Base-by-base conservation (phyloP, 2,329 filamentous ascomycete species). In the Pyrenophora graminea region DNA sequence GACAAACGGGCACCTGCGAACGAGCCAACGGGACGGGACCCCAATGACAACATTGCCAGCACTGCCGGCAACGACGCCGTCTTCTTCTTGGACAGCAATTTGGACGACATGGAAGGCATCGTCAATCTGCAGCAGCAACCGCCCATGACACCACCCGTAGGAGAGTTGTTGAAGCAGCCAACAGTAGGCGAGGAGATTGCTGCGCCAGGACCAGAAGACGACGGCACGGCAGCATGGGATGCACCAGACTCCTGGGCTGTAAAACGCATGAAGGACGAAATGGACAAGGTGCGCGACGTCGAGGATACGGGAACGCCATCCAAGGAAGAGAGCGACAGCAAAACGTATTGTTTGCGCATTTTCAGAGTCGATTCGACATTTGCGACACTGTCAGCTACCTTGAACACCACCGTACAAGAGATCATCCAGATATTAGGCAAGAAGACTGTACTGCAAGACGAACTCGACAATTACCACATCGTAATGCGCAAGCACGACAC, bases 201-300 rank as follows among this genome's bases (percentile, higher is more conserved):
- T 13, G 69, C 73, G 21, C 61, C 61, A 2, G 23, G 23, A 48
- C 57, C 64, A 18, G 72, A 75, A 31, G 72, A 76, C 42, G 74
- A 70, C 23, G 54, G 57, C 6, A 58, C 44, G 33, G 85, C 86
- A 1, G 84, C 85, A 3, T 99, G 93, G 93, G 90, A 95, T 71
- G 92, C 92, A 3, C 93, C 94, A 1, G 93, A 97, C 72, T 97
- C 92, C 70, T 99, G 94, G 94, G 91, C 90, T 43, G 93, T 97
- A 21, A 90, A 89, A 61, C 86, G 85, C 51, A 75, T 78, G 33
- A 84, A 83, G 6, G 86, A 91, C 61, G 88, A 90, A 47, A 77
- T 80, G 44, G 73, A 76, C 10, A 66, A 80, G n/a, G 59, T 82
- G 78, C 61, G 76, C 70, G 88, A 91, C 49, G 77, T 83, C 12